phyloP scores from a whole-genome alignment of 2,329 filamentous ascomycete genomes.

The Leptographium wingfieldii region DNA sequence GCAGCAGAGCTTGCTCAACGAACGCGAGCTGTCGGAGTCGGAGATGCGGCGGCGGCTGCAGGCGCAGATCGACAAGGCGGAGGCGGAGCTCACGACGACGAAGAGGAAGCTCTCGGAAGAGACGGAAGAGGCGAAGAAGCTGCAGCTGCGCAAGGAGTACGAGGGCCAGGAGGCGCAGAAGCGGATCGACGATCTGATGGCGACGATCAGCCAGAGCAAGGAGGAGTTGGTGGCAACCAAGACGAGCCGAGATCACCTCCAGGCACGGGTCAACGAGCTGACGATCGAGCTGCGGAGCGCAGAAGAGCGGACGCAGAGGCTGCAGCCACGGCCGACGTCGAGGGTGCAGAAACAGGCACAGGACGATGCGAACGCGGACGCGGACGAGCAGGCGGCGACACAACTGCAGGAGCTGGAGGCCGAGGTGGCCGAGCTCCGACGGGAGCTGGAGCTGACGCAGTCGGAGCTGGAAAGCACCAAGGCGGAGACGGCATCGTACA shows the following conservation, averaged over 20 bases:
- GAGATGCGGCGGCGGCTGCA: slow-evolving; percentile 75
- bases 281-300: slow-evolving; percentile 78
- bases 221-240: slow-evolving; percentile 80
- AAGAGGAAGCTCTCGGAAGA: slow-evolving; percentile 80
- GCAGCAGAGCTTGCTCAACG: slow-evolving; percentile 81
- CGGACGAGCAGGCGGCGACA: slow-evolving; percentile 29
- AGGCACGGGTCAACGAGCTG: slow-evolving; percentile 78
- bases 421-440: slow-evolving; percentile 76
- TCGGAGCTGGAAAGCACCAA: slow-evolving; percentile 72
- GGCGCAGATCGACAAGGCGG: slow-evolving; percentile 61
- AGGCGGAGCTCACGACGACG: slow-evolving; percentile 62
- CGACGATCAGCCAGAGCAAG: slow-evolving; percentile 64
- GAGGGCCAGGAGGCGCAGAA: slow-evolving; percentile 81
- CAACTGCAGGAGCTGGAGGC: slow-evolving; percentile 69
- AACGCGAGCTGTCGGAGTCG: slow-evolving; percentile 72
- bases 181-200: slow-evolving; percentile 81
- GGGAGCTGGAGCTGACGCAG: slow-evolving; percentile 70
- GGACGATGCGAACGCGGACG: slow-evolving; percentile 20
- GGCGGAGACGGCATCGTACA: slow-evolving; percentile 75
- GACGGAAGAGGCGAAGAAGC: slow-evolving; percentile 71
- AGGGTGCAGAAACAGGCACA: slow-evolving; percentile 30
- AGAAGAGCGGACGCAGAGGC: slow-evolving; percentile 70
- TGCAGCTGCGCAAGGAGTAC: slow-evolving; percentile 74
- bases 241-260: slow-evolving; percentile 79
- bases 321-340: slow-evolving; percentile 66